These are phyloP conservation scores for Venturia oleaginea DNA, from an alignment of 2,329 filamentous ascomycete species.

Conservation along the genomic window DNA sequence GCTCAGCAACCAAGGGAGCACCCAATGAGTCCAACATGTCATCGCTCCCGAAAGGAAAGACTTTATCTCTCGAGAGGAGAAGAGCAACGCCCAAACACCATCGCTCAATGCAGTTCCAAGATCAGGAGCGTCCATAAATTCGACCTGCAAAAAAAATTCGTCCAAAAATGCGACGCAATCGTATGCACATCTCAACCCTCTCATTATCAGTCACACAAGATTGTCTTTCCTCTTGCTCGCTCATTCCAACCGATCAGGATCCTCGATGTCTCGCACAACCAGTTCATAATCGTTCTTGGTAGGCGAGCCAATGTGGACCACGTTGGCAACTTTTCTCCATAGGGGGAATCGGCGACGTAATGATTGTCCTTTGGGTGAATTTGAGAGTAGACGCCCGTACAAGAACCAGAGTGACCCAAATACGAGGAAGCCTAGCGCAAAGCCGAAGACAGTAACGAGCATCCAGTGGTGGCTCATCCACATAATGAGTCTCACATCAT, in stretches of 20 bases:
- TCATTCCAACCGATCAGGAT: not conserved
- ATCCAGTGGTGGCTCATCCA: constrained; percentile 52
- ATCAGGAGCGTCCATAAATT: too few species aligned
- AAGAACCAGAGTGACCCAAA: constrained; percentile 44
- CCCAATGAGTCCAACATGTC: not conserved
- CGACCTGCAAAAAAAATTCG: not conserved
- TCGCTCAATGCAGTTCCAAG: not conserved
- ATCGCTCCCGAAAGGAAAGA: not conserved
- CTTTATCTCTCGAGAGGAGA: not conserved
- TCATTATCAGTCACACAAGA: not conserved
- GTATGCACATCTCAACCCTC: not conserved
- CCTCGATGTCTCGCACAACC: not conserved
- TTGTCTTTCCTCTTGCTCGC: not conserved
- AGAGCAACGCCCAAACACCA: not conserved
- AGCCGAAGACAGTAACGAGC: constrained; percentile 46
- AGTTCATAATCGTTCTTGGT: not conserved
- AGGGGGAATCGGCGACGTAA: constrained; percentile 1
- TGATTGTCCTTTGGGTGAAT: constrained; percentile 5
- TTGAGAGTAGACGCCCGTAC: constrained; percentile 32
- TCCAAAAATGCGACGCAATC: not conserved
- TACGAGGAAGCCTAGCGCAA: constrained; percentile 41
- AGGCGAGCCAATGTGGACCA: not conserved
- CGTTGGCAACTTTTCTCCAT: not conserved
- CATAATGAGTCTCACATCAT: constrained; percentile 55
- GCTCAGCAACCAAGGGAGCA: not conserved